These are phyloP conservation scores for Ophiocordyceps robertsii DNA, from an alignment of 2,329 filamentous ascomycete species.

Conservation along the genomic window DNA sequence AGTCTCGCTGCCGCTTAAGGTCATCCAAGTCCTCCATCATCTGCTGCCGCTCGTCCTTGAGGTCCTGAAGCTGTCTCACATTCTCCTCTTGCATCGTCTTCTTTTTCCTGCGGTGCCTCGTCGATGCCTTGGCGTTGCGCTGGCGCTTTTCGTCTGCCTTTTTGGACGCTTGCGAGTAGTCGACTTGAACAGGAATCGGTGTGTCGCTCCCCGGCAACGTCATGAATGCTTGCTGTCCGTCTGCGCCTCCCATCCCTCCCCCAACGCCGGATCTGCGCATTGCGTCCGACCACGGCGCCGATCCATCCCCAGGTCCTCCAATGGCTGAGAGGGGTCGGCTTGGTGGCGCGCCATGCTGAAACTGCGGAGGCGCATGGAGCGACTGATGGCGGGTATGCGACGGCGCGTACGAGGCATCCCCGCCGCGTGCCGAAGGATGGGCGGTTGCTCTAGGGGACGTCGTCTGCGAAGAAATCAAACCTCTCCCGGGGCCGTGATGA, in stretches of 20 bases:
- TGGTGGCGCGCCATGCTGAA: slow-evolving; percentile 8
- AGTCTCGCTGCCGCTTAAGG: slow-evolving; percentile 51
- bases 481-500: slow-evolving; percentile 12
- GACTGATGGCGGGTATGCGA: slow-evolving; percentile 7
- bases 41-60: slow-evolving; percentile 57
- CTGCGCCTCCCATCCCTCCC: slow-evolving; percentile 12
- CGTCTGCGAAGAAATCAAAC: slow-evolving; percentile 9
- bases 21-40: slow-evolving; percentile 40
- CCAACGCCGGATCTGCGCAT: slow-evolving; percentile 16
- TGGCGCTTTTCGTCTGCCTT: slow-evolving; percentile 76
- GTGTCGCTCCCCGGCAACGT: slow-evolving; percentile 22
- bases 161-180: slow-evolving; percentile 69
- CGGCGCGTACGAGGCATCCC: slow-evolving; percentile 11
- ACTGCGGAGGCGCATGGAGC: slow-evolving; percentile 8
- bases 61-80: slow-evolving; percentile 50
- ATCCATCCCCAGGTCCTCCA: slow-evolving; percentile 9
- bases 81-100: slow-evolving; percentile 73
- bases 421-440: slow-evolving; percentile 1
- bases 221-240: slow-evolving; percentile 25
- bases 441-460: slow-evolving; percentile 17
- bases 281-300: slow-evolving; percentile 18
- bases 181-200: slow-evolving; percentile 51
- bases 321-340: slow-evolving; percentile 10
- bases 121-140: slow-evolving; percentile 75
- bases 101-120: slow-evolving; percentile 65